Evolutionary conservation across 2,329 filamentous ascomycete genomes (phyloP).

Genomic region (Fusarium sp.): DNA sequence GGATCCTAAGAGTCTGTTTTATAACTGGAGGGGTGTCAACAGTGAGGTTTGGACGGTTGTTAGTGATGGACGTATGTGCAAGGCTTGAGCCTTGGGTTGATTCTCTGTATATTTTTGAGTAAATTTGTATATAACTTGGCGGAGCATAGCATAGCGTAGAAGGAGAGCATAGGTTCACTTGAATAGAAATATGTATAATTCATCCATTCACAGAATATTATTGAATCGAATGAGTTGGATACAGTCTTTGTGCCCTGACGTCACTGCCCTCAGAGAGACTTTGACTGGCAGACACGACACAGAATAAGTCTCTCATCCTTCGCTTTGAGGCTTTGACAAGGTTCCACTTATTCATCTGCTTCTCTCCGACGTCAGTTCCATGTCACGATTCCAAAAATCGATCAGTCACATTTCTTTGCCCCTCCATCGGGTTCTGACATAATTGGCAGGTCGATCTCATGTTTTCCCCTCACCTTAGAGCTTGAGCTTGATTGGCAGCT

Average conservation of each 20-base stretch:
- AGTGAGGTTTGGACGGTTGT: constrained; percentile 59
- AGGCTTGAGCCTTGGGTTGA: constrained; percentile 18
- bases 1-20: constrained; percentile 61
- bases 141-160: neutral
- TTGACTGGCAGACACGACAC: neutral
- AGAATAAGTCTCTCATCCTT: too few species aligned
- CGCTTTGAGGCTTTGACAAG: too few species aligned
- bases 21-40: constrained; percentile 61
- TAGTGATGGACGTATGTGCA: constrained; percentile 38
- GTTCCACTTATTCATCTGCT: neutral
- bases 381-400: neutral
- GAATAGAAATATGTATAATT: neutral
- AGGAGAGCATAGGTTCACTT: neutral
- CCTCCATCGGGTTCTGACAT: neutral
- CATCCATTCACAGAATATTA: neutral
- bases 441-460: neutral
- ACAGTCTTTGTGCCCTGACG: neutral
- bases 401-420: neutral
- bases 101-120: neutral
- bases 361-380: neutral
- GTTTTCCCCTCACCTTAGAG: neutral
- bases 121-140: neutral
- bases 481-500: neutral
- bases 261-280: fast-evolving
- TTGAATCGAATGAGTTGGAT: neutral